These are phyloP conservation scores for Rhizopogon sp. DNA, from an alignment of 768 basidiomycete species.

Conservation along the genomic window DNA sequence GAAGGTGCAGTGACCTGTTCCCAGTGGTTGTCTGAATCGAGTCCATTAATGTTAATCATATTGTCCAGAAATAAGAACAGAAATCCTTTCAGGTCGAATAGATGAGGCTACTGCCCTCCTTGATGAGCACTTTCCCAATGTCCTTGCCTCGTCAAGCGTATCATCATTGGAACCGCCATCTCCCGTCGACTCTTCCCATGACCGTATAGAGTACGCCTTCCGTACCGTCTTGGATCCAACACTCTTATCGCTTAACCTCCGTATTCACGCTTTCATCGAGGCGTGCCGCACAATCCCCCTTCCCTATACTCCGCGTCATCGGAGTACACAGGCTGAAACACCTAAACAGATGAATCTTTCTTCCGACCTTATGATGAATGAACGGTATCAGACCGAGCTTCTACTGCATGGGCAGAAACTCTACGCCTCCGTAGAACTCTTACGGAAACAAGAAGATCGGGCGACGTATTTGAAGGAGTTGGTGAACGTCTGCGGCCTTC, in stretches of 20 bases:
- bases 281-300: constrained; percentile 71
- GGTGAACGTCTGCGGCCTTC: constrained; percentile 64
- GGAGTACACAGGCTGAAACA: constrained; percentile 7
- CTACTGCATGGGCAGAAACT: constrained; percentile 63
- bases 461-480: constrained; percentile 66
- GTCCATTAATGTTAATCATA: not conserved
- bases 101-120: constrained; percentile 64
- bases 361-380: constrained; percentile 25
- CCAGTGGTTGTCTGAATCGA: not conserved
- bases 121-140: constrained; percentile 69
- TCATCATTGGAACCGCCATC: constrained; percentile 1
- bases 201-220: constrained; percentile 43
- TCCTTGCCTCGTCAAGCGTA: constrained; percentile 36
- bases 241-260: constrained; percentile 79
- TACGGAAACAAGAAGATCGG: constrained; percentile 53
- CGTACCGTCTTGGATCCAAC: constrained; percentile 66
- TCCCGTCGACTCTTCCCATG: constrained; percentile 22
- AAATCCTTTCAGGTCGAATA: constrained; percentile 73
- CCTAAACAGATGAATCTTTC: constrained; percentile 9
- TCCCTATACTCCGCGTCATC: constrained; percentile 28
- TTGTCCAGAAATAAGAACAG: constrained; percentile 56
- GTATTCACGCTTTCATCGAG: constrained; percentile 85
- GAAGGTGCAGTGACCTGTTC: constrained; percentile 37
- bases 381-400: constrained; percentile 40
- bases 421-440: constrained; percentile 51